Conservation (phyloP, 2,329 filamentous ascomycete genomes). For the Penicillium sp. region DNA sequence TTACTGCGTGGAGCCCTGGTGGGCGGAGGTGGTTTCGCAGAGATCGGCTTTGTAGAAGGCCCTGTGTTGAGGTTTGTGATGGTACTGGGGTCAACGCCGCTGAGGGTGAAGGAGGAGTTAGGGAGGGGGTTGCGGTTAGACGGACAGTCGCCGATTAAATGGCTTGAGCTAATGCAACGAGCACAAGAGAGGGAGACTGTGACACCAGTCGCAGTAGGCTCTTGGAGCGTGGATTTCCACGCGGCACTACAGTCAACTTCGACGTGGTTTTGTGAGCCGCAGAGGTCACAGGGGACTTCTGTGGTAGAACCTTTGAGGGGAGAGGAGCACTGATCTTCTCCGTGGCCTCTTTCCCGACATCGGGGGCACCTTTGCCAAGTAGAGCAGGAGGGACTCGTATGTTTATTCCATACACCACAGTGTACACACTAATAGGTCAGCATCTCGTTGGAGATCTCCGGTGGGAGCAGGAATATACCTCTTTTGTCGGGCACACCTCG, state of each 20-base stretch:
- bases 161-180: conserved; percentile 42
- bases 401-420: conserved; percentile 42
- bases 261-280: conserved; percentile 55
- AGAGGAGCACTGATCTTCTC: conserved; percentile 52
- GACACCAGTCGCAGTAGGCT: conserved; percentile 27
- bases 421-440: conserved; percentile 36
- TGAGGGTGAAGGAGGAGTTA: conserved; percentile 40
- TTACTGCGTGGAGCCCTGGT: conserved; percentile 13
- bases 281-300: conserved; percentile 60
- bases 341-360: conserved; percentile 64
- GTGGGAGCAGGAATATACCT: conserved; percentile 30
- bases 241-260: conserved; percentile 60
- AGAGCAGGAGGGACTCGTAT: conserved; percentile 42
- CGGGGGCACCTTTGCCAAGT: conserved; percentile 47
- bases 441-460: background rate
- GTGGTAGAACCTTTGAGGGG: conserved; percentile 56
- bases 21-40: conserved; percentile 1
- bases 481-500: conserved; percentile 43
- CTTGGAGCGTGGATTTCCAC: conserved; percentile 49
- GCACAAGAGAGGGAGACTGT: conserved; percentile 46
- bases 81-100: conserved; percentile 34
- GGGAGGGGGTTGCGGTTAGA: conserved; percentile 26
- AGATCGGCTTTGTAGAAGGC: conserved; percentile 4
- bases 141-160: conserved; percentile 47
- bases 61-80: conserved; percentile 41